phyloP scores from a whole-genome alignment of 805 yeast genomes.

The Jamesozyma piceae region DNA sequence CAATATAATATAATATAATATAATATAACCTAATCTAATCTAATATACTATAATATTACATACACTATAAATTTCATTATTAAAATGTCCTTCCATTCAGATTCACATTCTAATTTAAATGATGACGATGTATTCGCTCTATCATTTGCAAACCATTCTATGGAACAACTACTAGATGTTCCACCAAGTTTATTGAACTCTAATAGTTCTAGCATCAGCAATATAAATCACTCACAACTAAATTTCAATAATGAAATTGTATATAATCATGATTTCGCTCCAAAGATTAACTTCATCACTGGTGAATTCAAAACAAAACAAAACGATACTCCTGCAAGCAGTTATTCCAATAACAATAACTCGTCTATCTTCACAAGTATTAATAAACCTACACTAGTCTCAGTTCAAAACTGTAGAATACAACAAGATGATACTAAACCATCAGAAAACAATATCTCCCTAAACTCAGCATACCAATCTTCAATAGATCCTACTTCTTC shows the following conservation, averaged over 20 bases:
- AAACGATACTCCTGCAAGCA: not conserved
- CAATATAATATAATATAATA: too few relatives aligned
- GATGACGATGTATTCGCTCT: slow-evolving; percentile 4
- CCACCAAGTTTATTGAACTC: not conserved
- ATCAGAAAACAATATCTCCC: not conserved
- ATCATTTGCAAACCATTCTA: slow-evolving; percentile 1
- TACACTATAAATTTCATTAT: too few relatives aligned
- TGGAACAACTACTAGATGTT: not conserved
- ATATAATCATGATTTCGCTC: not conserved
- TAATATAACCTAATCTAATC: too few relatives aligned
- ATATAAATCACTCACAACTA: not conserved
- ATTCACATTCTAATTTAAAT: not conserved
- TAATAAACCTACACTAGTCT: not conserved
- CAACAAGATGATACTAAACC: not conserved
- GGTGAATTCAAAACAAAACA: not conserved
- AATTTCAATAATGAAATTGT: too few relatives aligned
- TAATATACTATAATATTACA: too few relatives aligned
- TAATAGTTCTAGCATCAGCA: not conserved
- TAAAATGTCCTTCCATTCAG: too few relatives aligned
- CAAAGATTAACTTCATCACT: not conserved
- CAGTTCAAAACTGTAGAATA: not conserved
- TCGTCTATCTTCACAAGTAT: not conserved
- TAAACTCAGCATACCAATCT: not conserved
- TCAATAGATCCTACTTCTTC: not conserved
- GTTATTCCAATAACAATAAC: not conserved